Evolutionary conservation across 768 basidiomycete species (phyloP), one percentile per base, ranked within the genome.

Genomic region (Mycena galopus): DNA sequence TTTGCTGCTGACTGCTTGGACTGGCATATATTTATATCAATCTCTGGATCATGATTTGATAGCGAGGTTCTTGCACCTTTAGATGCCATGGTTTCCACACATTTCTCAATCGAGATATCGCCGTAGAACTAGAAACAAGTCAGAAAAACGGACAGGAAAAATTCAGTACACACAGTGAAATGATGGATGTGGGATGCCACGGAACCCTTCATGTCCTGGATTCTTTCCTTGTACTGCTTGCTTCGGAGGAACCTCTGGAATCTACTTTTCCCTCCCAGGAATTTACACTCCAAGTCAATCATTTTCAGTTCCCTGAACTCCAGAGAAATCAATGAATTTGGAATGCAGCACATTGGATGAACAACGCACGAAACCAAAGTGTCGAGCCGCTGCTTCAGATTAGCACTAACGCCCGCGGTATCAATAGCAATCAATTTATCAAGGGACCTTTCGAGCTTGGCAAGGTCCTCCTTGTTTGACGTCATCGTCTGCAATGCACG

Each of bases 351-450:
- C 14, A 12, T 23, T 12, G 12, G 27, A 55, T 55, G 53, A 55
- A 55, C 17, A 16, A 55, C 53, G 8, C 53, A 55, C 53, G 53
- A 55, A 39, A 37, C 7, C 37, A 60, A 25, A 9, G 17, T 42
- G 37, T 37, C 19, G 25, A 60, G 59, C 37, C 59, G 59, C 30
- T n/a, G 32, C 59, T 60, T 60, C 25, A 60, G 25, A 60, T 60
- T 37, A 23, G 37, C 59, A 42, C 19, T 19, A 10, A 25, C 39
- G 4, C 59, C 23, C 2, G 37, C 4, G 27, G 58, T 39, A 39
- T 30, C n/a, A 35, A 59, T 59, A 11, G 16, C n/a, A 25, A 39
- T 59, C 30, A 59, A 9, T 37, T 59, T 59, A 21, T 59, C 16
- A 4, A 59, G 58, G 2, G 58, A 6, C 35, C 42, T n/a, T 25